These are phyloP conservation scores for Yarrowia osloensis DNA, from an alignment of 805 yeast species.

Conservation along the genomic window DNA sequence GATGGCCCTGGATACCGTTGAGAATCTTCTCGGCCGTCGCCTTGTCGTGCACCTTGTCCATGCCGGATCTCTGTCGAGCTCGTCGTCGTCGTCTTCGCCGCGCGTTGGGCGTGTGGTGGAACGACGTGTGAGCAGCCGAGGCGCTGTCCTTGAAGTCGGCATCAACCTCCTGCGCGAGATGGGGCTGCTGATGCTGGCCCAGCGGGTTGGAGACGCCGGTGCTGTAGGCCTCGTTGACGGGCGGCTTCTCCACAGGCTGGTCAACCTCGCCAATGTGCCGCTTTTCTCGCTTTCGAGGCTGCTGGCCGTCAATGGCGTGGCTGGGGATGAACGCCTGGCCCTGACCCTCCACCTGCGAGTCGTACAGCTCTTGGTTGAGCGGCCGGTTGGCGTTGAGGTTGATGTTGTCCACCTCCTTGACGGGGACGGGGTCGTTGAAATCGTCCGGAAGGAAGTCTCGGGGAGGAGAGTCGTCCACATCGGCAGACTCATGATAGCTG, in stretches of 20 bases:
- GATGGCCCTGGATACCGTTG: conserved; percentile 74
- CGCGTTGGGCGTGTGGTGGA: conserved; percentile 7
- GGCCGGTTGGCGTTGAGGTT: background rate
- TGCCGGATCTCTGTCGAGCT: conserved; percentile 2
- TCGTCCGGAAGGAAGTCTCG: background rate
- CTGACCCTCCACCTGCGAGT: background rate
- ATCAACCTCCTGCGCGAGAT: background rate
- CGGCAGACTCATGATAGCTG: background rate
- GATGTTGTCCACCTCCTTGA: background rate
- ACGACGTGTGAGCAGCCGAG: conserved; percentile 11
- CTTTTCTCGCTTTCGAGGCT: background rate
- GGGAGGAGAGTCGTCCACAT: background rate
- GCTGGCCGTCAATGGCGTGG: background rate
- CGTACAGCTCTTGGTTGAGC: background rate
- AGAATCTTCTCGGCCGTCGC: conserved; percentile 75
- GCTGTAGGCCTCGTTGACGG: background rate
- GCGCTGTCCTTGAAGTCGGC: background rate
- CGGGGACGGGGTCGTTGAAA: conserved; percentile 8
- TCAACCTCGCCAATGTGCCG: conserved; percentile 1
- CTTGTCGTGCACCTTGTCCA: conserved; percentile 61
- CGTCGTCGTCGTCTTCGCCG: conserved; percentile 26
- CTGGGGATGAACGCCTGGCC: background rate
- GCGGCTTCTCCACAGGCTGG: conserved; percentile 2
- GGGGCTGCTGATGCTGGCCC: conserved; percentile 7
- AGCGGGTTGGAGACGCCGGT: background rate